Evolutionary conservation across 768 basidiomycete species (phyloP).

Genomic region (Trametes meyenii): DNA sequence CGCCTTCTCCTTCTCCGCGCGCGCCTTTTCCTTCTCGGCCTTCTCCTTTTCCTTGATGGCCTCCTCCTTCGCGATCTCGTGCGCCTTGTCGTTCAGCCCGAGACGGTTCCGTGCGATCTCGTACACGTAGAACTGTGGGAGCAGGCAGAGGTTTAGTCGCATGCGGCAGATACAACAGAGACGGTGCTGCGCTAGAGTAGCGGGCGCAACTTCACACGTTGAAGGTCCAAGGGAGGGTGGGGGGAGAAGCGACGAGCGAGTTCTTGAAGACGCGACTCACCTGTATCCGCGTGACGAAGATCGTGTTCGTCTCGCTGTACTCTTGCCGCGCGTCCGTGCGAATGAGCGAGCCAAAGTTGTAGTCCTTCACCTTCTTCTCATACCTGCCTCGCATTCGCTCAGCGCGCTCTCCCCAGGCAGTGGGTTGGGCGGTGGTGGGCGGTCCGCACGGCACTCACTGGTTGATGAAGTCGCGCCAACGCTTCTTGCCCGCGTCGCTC

Average conservation of each 20-base stretch:
- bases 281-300: constrained; percentile 83
- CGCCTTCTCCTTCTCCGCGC: constrained; percentile 35
- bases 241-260: too few species aligned
- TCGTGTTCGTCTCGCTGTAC: constrained; percentile 91
- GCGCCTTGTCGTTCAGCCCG: constrained; percentile 86
- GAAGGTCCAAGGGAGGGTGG: too few species aligned
- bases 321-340: constrained; percentile 77
- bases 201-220: too few species aligned
- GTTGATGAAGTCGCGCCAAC: constrained; percentile 88
- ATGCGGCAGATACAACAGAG: too few species aligned
- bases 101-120: constrained; percentile 94
- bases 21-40: constrained; percentile 57
- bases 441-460: constrained; percentile 44
- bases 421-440: neutral
- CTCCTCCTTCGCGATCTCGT: constrained; percentile 78
- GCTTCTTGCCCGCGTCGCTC: constrained; percentile 80
- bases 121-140: constrained; percentile 82
- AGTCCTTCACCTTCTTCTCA: constrained; percentile 88
- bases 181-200: too few species aligned
- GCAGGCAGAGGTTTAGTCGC: neutral
- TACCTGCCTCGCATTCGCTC: constrained; percentile 52
- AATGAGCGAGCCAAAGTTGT: constrained; percentile 96
- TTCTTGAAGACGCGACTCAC: constrained; percentile 41
- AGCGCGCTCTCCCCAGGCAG: neutral
- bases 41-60: constrained; percentile 55